Percentiles rank a stretch among this genome's conserved stretches.
phyloP scores from a whole-genome alignment of 2,329 filamentous ascomycete species.

The Dryadomyces quercus-mongolicae region DNA sequence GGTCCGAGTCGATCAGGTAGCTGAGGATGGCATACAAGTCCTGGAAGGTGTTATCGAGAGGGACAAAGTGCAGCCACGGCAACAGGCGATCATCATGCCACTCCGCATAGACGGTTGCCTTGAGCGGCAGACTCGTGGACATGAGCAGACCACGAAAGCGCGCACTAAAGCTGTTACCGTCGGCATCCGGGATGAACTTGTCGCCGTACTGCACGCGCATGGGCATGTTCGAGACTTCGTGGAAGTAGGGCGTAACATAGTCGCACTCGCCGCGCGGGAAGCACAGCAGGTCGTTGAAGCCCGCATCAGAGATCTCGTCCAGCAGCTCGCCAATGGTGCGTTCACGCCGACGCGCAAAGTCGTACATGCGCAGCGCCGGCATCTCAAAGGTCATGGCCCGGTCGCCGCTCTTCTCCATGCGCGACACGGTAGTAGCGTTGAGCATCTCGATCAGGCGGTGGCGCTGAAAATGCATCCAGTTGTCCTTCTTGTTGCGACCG shows the following conservation, averaged over 20 bases:
- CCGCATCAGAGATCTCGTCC: slow-evolving; percentile 25
- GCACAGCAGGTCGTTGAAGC: slow-evolving; percentile 31
- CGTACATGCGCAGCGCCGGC: slow-evolving; percentile 29
- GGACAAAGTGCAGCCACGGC: slow-evolving; percentile 62
- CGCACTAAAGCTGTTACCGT: slow-evolving; percentile 54
- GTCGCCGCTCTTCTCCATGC: slow-evolving; percentile 28
- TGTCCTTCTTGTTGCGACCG: slow-evolving; percentile 37
- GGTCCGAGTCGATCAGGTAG: slow-evolving; percentile 41
- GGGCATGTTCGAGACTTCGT: slow-evolving; percentile 19
- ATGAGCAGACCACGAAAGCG: slow-evolving; percentile 52
- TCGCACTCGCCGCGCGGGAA: slow-evolving; percentile 21
- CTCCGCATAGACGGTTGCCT: slow-evolving; percentile 60
- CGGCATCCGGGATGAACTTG: slow-evolving; percentile 59
- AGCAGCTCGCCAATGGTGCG: slow-evolving; percentile 29
- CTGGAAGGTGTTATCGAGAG: slow-evolving; percentile 55
- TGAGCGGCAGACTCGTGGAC: slow-evolving; percentile 54
- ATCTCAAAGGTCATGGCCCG: slow-evolving; percentile 36
- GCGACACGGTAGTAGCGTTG: slow-evolving; percentile 45
- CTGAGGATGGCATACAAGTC: slow-evolving; percentile 55
- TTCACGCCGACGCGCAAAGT: slow-evolving; percentile 23
- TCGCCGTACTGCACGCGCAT: slow-evolving; percentile 38
- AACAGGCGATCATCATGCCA: slow-evolving; percentile 62
- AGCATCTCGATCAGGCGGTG: slow-evolving; percentile 59
- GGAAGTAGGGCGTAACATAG: slow-evolving; percentile 26
- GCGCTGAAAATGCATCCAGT: slow-evolving; percentile 59